Evolutionary conservation across 2,329 filamentous ascomycete species (phyloP), one percentile per base, ranked within the genome.

Genomic region (Elsinoe ampelina): DNA sequence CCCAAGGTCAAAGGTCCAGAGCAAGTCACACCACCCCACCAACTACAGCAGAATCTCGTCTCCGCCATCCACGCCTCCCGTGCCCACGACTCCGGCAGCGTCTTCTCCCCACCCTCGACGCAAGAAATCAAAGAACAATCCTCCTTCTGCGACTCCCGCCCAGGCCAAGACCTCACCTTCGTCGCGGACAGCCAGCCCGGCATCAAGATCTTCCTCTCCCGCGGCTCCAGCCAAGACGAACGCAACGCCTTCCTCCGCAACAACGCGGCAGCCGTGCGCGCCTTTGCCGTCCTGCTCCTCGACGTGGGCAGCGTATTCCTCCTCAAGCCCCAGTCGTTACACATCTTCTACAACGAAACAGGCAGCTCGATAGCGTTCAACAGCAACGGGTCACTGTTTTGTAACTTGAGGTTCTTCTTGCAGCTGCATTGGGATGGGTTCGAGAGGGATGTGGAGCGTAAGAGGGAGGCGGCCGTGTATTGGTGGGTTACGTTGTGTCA

Each of bases 401-500:
- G 90, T 77, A 98, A 98, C 67, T 80, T 95, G 61, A 80, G 88
- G 15, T 95, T 89, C 75, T 97, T 91, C 69, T 72, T 86, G 59
- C 84, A 92, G 65, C 72, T 96, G 32, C 92, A 97, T 66, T 76
- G 81, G 43, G 50, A 42, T 1, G 59, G 59, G n/a, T 60, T 69
- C 82, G 48, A 66, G 63, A 59, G 62, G 61, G 50, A 72, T 58
- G 50, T 68, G 19, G 72, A 77, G 55, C 80, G 75, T 13, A 82
- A 76, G 67, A 77, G 81, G 3, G 86, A 93, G 59, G 88, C 88
- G 2, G 75, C 83, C 58, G 81, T 86, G 1, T 95, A 91, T 77
- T 97, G 92, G 92, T 96, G 87, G 82, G 87, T 95, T 61, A 90
- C 93, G n/a, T 70, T 96, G 60, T 95, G 90, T 60, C 93, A 98